Percentiles rank a stretch among this genome's conserved stretches.
Conservation (phyloP, 805 yeast species). For the Cyberlindnera samutprakarnensis region DNA sequence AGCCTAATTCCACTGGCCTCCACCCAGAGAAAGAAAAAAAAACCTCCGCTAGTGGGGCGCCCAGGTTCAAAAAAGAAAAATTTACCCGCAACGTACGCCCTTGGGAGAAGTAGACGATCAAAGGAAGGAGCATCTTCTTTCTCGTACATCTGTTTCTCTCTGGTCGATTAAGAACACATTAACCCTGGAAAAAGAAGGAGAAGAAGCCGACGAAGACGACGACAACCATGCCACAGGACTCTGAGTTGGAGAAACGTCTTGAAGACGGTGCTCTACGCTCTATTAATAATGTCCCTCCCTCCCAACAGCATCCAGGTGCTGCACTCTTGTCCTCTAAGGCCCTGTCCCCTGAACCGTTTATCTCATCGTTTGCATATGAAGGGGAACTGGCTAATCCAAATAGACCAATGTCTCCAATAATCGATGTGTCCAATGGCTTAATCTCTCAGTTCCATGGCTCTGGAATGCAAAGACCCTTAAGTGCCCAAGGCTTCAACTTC, state of each 20-base stretch:
- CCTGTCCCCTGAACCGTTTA: slow-evolving; percentile 5
- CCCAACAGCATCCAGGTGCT: slow-evolving; percentile 34
- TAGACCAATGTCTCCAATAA: slow-evolving; percentile 20
- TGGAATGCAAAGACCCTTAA: slow-evolving; percentile 17
- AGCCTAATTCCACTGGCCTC: too few species aligned
- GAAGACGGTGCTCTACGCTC: slow-evolving; percentile 10
- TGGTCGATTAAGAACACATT: slow-evolving; percentile 1
- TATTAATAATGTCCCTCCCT: slow-evolving; percentile 6
- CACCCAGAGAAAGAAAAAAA: too few species aligned
- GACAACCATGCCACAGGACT: slow-evolving; percentile 1
- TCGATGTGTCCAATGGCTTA: slow-evolving; percentile 11
- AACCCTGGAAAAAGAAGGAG: too few species aligned
- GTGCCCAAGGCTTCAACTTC: slow-evolving; percentile 19
- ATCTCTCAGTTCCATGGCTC: slow-evolving; percentile 9
- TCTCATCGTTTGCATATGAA: slow-evolving; percentile 6
- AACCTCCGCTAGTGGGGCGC: too few species aligned
- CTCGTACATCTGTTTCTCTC: too few species aligned
- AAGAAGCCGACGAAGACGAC: too few species aligned
- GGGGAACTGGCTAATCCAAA: slow-evolving; percentile 7
- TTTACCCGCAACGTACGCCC: too few species aligned
- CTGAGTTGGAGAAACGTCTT: slow-evolving; percentile 9
- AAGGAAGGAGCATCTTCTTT: too few species aligned
- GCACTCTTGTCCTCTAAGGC: slow-evolving; percentile 27
- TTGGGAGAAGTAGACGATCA: too few species aligned
- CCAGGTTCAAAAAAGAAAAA: too few species aligned